Base-by-base conservation (phyloP, 2,329 filamentous ascomycete genomes). In the Ascochyta pisi region DNA sequence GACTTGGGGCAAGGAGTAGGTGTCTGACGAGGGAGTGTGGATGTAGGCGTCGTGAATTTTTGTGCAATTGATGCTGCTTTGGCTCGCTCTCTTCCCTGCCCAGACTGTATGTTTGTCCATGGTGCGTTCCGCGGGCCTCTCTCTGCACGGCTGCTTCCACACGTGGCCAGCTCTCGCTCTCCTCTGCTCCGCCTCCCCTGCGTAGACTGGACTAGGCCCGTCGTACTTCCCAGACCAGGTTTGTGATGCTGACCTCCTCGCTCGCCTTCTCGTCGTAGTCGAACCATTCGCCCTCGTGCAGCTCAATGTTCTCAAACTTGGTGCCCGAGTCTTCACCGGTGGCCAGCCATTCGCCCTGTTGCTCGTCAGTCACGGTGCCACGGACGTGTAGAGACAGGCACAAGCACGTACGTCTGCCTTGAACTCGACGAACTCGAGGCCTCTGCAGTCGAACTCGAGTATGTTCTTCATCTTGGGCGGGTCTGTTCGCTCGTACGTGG, bases 221-320 rank as follows among this genome's bases (percentile, higher is more conserved):
- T 62, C 85, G 84, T 64, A 99, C 89, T 64, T 92, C 88, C 92
- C 92, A 99, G 59, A 86, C 90, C 51, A 96, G 76, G 27, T 95
- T 91, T 73, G 92, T 94, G 74, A 97, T 92, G 76, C 91, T 95
- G 42, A 97, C 93, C 76, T 98, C 93, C 45, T 96, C 91, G 0
- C 89, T 84, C 0, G 91, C 84, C 81, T 98, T 97, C 78, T 98
- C 93, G 66, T 98, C 93, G 69, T 98, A 99, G 67, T 98, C 94
- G 76, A 90, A 99, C 95, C 95, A 99, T 68, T 99, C 95, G 24
- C 91, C 94, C 26, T 99, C 95, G 0, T 82, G 81, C 51, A 99
- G 78, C 65, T 98, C 93, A 50, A 98, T 90, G 5, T 79, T 86
- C 0, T 86, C 82, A 70, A 99, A 99, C 68, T 91, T 90, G 37